Percentiles rank a stretch among this genome's conserved stretches.
Conservation (phyloP, 2,329 filamentous ascomycete genomes). For the Domatiomyces catenatus region DNA sequence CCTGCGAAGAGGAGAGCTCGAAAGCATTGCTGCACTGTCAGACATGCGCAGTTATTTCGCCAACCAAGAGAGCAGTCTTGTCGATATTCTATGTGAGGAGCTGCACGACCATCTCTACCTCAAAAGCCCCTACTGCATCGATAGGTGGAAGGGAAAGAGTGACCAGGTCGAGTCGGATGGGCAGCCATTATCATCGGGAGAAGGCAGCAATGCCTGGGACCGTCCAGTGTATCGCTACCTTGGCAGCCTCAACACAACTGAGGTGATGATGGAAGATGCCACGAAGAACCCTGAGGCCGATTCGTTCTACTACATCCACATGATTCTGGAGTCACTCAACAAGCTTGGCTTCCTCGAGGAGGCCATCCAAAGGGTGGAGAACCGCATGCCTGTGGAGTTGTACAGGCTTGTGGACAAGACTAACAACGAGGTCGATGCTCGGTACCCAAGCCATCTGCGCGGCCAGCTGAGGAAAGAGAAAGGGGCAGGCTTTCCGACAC, state of each 20-base stretch:
- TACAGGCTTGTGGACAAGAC: constrained; percentile 91
- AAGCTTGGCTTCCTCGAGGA: constrained; percentile 74
- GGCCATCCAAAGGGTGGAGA: constrained; percentile 79
- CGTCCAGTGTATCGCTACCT: constrained; percentile 42
- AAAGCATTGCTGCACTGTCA: constrained; percentile 73
- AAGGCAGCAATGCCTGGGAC: constrained; percentile 30
- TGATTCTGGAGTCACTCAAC: constrained; percentile 79
- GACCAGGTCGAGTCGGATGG: constrained; percentile 13
- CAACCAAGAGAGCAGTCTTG: constrained; percentile 82
- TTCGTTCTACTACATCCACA: constrained; percentile 80
- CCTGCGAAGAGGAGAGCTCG: constrained; percentile 73
- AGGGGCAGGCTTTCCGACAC: constrained; percentile 44
- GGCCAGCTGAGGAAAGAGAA: constrained; percentile 32
- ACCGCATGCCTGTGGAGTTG: constrained; percentile 81
- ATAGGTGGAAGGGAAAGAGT: constrained; percentile 70
- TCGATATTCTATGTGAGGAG: constrained; percentile 93
- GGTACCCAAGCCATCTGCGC: constrained; percentile 67
- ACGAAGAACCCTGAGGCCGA: constrained; percentile 89
- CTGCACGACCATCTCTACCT: constrained; percentile 93
- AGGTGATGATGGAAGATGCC: constrained; percentile 62
- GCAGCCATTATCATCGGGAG: neutral
- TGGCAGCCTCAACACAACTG: constrained; percentile 39
- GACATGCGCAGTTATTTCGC: constrained; percentile 77
- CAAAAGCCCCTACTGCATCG: constrained; percentile 93
- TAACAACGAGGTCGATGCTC: constrained; percentile 81